phyloP scores from a whole-genome alignment of 441 rosid genomes.

The Gossypium gossypioides region DNA sequence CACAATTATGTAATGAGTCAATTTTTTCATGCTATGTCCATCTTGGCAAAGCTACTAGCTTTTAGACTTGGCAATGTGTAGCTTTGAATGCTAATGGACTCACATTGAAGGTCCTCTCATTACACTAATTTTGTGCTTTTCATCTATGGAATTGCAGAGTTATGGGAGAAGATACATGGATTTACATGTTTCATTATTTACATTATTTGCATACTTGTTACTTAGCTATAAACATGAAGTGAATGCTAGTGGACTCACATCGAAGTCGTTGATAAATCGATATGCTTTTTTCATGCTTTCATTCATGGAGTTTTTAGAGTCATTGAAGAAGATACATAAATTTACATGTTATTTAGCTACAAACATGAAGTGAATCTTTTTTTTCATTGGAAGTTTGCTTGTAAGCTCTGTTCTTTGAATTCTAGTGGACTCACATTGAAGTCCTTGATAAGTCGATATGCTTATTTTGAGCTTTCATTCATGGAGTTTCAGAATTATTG shows the following conservation, averaged over 20 bases:
- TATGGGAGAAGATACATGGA: not conserved
- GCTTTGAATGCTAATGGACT: conserved; percentile 51
- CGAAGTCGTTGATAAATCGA: not conserved
- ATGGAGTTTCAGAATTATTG: too few relatives aligned
- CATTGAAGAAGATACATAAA: too few relatives aligned
- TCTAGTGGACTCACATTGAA: not conserved
- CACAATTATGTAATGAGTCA: too few relatives aligned
- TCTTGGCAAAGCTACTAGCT: conserved; percentile 50
- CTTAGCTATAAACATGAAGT: not conserved
- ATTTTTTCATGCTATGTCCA: conserved; percentile 16
- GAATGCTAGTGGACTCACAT: not conserved
- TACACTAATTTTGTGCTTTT: not conserved
- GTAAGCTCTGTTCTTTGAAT: not conserved
- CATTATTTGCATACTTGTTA: not conserved
- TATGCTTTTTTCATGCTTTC: too few relatives aligned
- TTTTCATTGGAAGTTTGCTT: not conserved
- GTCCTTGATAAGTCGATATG: not conserved
- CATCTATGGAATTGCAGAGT: not conserved
- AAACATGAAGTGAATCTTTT: not conserved
- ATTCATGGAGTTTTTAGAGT: too few relatives aligned
- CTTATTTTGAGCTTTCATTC: too few relatives aligned
- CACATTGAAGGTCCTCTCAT: conserved; percentile 8
- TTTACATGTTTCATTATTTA: not conserved
- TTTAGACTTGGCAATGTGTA: conserved; percentile 22
- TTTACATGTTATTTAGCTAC: too few relatives aligned